Evolutionary conservation across 78 protist species (phyloP), one percentile per base, ranked within the genome.

Genomic region (Tieghemostelium lacteum): DNA sequence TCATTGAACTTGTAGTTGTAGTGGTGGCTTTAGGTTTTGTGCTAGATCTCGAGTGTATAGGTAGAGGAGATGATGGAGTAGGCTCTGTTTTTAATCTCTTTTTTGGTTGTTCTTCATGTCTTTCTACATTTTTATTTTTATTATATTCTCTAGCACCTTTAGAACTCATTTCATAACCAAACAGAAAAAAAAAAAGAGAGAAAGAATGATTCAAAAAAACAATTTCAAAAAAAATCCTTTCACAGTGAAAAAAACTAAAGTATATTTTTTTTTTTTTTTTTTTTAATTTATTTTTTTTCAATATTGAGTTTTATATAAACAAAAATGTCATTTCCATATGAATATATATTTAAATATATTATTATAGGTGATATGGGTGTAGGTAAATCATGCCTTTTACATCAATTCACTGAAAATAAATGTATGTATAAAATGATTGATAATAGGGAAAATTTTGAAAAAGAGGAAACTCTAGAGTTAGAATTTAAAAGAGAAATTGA

Each of bases 291-390:
- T 24, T 40, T 67, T 67, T 58, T 19, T 37, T 37, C 22, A 67
- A 39, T 33, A 42, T 24, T 4, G 14, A 66, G 6, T 19, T 66
- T 19, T 16, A 66, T 66, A 49, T 16, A 49, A 19, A 14, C 5
- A 60, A 67, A 57, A 85, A 95, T 70, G 76, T 70, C 76, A 70
- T 70, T 70, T 22, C 76, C 76, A 26, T 70, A 70, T 49, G 76
- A 70, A 36, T 95, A 94, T 87, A 95, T 93, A 57, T 94, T 95
- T 89, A 96, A 96, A 58, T 96, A 96, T 85, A 96, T 96, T 70
- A 96, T 96, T 58, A 96, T 96, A 58, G 96, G 98, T 34, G 97
- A 97, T 73, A 94, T 94, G 95, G 97, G 97, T 61, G 95, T 93
- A 19, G 98, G 98, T 54, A 97, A 97, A 74, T 87, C 96, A 28